Base-by-base conservation (phyloP, 75 land plant genomes). In the Chamaecyparis obtusa region DNA sequence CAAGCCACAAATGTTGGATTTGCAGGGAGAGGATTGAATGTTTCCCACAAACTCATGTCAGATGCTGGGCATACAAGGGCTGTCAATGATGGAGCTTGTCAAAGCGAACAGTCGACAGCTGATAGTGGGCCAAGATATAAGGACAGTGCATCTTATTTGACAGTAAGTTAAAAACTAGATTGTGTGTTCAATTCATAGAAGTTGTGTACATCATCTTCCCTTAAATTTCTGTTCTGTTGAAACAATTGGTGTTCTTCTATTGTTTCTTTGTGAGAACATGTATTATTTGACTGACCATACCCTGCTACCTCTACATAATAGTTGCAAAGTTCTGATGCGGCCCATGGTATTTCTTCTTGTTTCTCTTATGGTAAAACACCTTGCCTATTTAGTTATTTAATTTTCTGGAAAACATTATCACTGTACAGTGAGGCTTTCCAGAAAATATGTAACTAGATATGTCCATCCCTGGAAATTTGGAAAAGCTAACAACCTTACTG, bases 51-150 rank as follows among this genome's bases (percentile, higher is more conserved):
- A 80, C 41, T 80, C 9, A 1, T 32, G 24, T 41, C 46, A 44
- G 48, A 80, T 80, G 83, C 48, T 80, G 83, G 83, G 24, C n/a
- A 27, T 44, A 37, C 48, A 13, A 80, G 30, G 83, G 48, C 83
- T 27, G 27, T 44, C 51, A 80, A 16, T 44, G 48, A 80, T 80
- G n/a, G 30, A 44, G 48, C 30, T 11, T 17, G 44, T 77, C 83
- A 80, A 44, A 80, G 83, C 44, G 83, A 80, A 43, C 51, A 80
- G 83, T 80, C 49, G 1, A 80, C 48, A n/a, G 83, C 83, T 43
- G 83, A 80, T 44, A 80, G 49, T 44, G 83, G 83, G 83, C 13
- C 83, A 80, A 80, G 51, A 80, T 80, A 44, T 24, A 80, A 44
- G 83, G 51, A 39, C 83, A 44, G 30, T 21, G 49, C n/a, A 80